phyloP scores from a whole-genome alignment of 176 grass and related monocot species.

The Oryza nivara region DNA sequence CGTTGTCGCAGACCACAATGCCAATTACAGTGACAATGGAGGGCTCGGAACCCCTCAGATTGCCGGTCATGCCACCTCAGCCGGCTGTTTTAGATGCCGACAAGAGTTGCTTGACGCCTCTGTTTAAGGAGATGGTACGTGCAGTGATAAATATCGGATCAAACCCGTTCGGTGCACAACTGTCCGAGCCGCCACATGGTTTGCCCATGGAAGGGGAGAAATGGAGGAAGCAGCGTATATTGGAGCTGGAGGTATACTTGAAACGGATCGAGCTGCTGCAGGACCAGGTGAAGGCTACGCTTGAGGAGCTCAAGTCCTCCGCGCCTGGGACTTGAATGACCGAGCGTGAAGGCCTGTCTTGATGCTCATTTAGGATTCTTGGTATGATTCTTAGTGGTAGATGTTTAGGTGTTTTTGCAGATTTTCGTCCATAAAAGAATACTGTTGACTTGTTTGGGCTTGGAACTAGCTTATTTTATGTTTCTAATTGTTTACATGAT shows the following conservation, averaged over 20 bases:
- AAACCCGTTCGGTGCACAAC: conserved; percentile 41
- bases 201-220: conserved; percentile 66
- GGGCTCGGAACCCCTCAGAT: conserved; percentile 31
- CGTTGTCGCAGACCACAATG: conserved; percentile 38
- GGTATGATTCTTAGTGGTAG: conserved; percentile 40
- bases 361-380: conserved; percentile 46
- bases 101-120: conserved; percentile 66
- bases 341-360: conserved; percentile 24
- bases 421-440: conserved; percentile 55
- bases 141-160: conserved; percentile 50
- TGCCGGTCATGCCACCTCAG: conserved; percentile 46
- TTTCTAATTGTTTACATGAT: conserved; percentile 54
- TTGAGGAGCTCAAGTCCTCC: conserved; percentile 76
- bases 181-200: conserved; percentile 20
- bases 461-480: conserved; percentile 43
- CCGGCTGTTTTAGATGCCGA: conserved; percentile 47
- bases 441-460: conserved; percentile 38
- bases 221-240: conserved; percentile 79
- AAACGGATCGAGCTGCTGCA: conserved; percentile 83
- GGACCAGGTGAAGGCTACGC: conserved; percentile 64
- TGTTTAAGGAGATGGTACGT: conserved; percentile 81
- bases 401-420: conserved; percentile 35
- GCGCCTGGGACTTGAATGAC: conserved; percentile 48
- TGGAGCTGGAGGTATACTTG: conserved; percentile 96
- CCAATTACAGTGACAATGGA: conserved; percentile 50